Conservation (phyloP, 176 grass and related monocot species). For the Aegilops tauschii region DNA sequence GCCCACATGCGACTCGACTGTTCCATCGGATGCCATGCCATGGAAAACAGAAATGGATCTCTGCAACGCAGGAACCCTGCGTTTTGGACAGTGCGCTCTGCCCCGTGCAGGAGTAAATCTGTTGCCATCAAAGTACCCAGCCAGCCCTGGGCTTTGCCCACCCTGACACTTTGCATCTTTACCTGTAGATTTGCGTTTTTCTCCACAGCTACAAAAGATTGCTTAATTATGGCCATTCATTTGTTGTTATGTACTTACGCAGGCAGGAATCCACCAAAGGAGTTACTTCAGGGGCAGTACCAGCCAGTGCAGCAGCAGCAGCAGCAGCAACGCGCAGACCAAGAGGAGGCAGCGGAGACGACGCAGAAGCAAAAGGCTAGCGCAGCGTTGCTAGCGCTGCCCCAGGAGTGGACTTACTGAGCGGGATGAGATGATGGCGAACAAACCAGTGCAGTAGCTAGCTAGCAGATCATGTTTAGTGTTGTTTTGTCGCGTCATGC, state of each 20-base stretch:
- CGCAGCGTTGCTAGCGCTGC: slow-evolving; percentile 19
- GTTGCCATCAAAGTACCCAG: neutral
- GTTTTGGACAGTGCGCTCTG: neutral
- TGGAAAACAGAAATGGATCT: neutral
- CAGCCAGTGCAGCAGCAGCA: neutral
- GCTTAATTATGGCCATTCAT: neutral
- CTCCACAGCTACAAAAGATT: neutral
- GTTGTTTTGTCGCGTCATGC: neutral
- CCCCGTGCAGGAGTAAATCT: neutral
- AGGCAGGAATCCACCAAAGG: neutral
- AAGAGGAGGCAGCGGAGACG: neutral
- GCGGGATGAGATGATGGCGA: neutral
- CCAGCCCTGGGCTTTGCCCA: neutral
- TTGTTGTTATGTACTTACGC: neutral
- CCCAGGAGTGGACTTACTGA: slow-evolving; percentile 64
- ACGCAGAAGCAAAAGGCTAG: neutral
- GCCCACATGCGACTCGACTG: neutral
- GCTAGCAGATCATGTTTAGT: neutral
- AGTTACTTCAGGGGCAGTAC: neutral
- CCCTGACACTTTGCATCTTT: neutral
- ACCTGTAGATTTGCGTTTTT: neutral
- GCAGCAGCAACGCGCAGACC: neutral
- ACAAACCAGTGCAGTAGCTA: neutral
- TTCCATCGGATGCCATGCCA: slow-evolving; percentile 15
- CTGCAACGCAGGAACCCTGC: slow-evolving; percentile 1